phyloP scores from a whole-genome alignment of 2,329 filamentous ascomycete genomes.

The Ascochyta koolunga region DNA sequence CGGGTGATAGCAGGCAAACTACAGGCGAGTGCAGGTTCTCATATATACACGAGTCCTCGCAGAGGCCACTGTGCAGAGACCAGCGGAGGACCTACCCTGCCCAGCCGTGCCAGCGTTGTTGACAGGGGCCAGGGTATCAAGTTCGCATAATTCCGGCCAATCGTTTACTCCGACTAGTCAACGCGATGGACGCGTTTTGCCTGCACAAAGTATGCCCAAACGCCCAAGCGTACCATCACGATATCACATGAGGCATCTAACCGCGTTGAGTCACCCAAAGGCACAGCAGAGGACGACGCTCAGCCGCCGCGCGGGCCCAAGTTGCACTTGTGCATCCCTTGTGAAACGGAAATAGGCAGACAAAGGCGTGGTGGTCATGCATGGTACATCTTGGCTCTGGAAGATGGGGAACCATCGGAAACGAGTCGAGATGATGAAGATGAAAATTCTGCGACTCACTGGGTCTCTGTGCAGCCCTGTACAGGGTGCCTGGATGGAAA shows the following conservation, averaged over 20 bases:
- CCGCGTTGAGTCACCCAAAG: conserved; percentile 31
- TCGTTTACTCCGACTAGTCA: conserved; percentile 21
- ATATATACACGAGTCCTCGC: conserved; percentile 43
- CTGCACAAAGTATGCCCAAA: conserved; percentile 26
- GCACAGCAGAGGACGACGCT: conserved; percentile 26
- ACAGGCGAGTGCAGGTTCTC: conserved; percentile 31
- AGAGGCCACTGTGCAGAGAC: conserved; percentile 12
- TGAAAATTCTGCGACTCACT: conserved; percentile 15
- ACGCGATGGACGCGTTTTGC: conserved; percentile 9
- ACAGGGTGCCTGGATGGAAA: conserved; percentile 7
- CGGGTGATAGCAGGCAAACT: conserved; percentile 36
- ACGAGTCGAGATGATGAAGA: conserved; percentile 9
- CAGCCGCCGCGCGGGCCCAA: conserved; percentile 29
- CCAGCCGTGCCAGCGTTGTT: conserved; percentile 39
- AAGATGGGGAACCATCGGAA: conserved; percentile 12
- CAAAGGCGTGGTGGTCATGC: conserved; percentile 27
- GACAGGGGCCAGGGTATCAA: conserved; percentile 32
- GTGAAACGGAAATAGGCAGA: conserved; percentile 36
- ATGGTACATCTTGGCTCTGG: not conserved
- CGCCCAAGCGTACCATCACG: conserved; percentile 40
- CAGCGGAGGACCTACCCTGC: conserved; percentile 16
- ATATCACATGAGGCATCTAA: conserved; percentile 45
- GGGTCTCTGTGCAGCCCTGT: conserved; percentile 8
- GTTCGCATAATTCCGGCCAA: conserved; percentile 43
- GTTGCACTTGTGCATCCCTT: conserved; percentile 37